Evolutionary conservation across 352 stramenopile species (phyloP).

Genomic region (Phytophthora boehmeriae): DNA sequence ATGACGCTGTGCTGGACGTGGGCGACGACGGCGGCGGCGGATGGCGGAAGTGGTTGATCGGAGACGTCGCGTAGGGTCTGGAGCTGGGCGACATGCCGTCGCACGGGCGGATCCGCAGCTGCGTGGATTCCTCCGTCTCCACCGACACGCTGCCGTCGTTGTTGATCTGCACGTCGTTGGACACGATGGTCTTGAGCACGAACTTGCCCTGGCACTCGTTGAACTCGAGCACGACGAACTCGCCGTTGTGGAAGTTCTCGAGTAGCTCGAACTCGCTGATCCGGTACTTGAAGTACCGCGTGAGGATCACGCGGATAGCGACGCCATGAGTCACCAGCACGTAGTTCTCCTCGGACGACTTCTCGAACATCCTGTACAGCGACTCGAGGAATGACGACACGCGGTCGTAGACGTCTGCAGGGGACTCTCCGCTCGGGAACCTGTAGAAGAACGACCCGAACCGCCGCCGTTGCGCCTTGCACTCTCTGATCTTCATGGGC

Average conservation of each 20-base stretch:
- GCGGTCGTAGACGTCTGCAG: slow-evolving; percentile 89
- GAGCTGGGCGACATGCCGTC: slow-evolving; percentile 50
- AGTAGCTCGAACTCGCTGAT: slow-evolving; percentile 87
- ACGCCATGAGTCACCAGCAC: slow-evolving; percentile 89
- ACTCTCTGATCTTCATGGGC: slow-evolving; percentile 79
- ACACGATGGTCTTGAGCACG: slow-evolving; percentile 70
- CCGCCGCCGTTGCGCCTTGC: slow-evolving; percentile 71
- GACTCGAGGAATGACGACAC: slow-evolving; percentile 90
- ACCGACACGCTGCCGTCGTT: slow-evolving; percentile 48
- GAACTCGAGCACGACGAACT: slow-evolving; percentile 84
- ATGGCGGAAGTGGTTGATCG: slow-evolving; percentile 69
- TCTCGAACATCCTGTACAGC: slow-evolving; percentile 87
- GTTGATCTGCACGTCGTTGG: slow-evolving; percentile 58
- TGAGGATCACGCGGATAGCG: slow-evolving; percentile 88
- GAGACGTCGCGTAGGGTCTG: slow-evolving; percentile 63
- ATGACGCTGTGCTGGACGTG: slow-evolving; percentile 43
- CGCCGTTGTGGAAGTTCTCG: slow-evolving; percentile 86
- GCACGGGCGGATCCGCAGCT: slow-evolving; percentile 56
- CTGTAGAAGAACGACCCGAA: slow-evolving; percentile 91
- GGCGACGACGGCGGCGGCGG: slow-evolving; percentile 43
- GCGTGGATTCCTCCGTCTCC: slow-evolving; percentile 49
- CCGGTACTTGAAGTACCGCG: slow-evolving; percentile 89
- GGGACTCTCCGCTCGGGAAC: slow-evolving; percentile 88
- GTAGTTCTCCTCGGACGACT: slow-evolving; percentile 79
- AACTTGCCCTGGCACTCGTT: slow-evolving; percentile 66